Percentiles rank a stretch among this genome's conserved stretches.
Conservation (phyloP, 257 asterid species). For the Solanum lycopersicoides region DNA sequence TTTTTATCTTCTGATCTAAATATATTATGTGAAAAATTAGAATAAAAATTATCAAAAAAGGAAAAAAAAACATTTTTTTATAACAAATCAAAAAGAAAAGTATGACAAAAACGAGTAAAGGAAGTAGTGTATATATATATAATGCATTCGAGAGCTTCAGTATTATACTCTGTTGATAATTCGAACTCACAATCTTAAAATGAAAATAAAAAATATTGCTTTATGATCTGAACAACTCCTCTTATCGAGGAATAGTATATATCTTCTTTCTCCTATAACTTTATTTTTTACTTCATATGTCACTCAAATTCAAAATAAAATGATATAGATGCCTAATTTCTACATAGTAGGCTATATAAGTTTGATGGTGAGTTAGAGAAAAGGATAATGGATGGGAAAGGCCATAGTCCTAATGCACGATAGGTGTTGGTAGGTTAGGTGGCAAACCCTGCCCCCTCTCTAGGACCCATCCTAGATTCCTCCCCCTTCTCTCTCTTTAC, state of each 20-base stretch:
- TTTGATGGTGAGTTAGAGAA: slow-evolving; percentile 1
- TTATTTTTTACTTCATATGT: not conserved
- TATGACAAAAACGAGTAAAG: not conserved
- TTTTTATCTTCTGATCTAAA: not conserved
- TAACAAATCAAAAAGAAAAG: not conserved
- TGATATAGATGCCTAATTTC: not conserved
- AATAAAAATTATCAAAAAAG: not conserved
- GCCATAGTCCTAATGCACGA: slow-evolving; percentile 45
- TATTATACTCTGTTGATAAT: no score
- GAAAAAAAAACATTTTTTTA: rapidly evolving
- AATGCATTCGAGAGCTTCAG: not conserved
- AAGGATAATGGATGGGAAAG: slow-evolving; percentile 22
- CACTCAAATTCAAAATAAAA: not conserved
- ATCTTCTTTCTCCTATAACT: not conserved
- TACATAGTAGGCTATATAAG: not conserved
- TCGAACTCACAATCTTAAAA: no score
- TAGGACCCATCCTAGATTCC: slow-evolving; percentile 49
- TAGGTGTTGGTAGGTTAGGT: slow-evolving; percentile 66
- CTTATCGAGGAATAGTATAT: not conserved
- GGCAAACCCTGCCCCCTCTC: slow-evolving; percentile 48
- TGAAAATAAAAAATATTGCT: no score
- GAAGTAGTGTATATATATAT: not conserved
- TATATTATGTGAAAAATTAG: not conserved
- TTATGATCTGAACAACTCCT: not conserved
- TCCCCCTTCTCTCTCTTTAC: not conserved